A percentile compares a stretch with the other conserved stretches of the same genome.
Conservation (phyloP, 2,329 filamentous ascomycete species). For the Fusarium sp. region DNA sequence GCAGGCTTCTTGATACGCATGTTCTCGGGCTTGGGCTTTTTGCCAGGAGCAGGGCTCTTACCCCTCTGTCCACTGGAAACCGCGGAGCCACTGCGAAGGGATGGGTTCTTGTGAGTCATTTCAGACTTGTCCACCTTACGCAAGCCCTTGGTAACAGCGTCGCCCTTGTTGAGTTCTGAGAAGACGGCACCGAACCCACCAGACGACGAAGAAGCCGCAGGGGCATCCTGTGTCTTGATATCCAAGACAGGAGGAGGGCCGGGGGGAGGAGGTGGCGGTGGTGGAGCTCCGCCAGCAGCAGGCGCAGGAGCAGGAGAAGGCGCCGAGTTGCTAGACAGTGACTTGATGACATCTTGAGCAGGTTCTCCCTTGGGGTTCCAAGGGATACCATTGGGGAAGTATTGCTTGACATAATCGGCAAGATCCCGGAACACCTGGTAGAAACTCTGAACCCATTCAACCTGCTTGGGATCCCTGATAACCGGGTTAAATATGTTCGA, state of each 20-base stretch:
- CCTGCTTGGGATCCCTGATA: slow-evolving; percentile 78
- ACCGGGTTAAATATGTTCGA: slow-evolving; percentile 7
- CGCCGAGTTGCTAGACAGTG: slow-evolving; percentile 58
- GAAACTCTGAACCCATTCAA: slow-evolving; percentile 93
- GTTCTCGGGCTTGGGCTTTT: slow-evolving; percentile 87
- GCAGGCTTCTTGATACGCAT: slow-evolving; percentile 87
- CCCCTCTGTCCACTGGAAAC: slow-evolving; percentile 74
- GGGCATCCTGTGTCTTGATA: slow-evolving; percentile 59
- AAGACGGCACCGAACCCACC: slow-evolving; percentile 93
- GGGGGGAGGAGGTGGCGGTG: slow-evolving; percentile 63
- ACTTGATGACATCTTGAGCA: slow-evolving; percentile 73
- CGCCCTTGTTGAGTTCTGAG: slow-evolving; percentile 88
- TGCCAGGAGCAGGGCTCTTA: slow-evolving; percentile 89
- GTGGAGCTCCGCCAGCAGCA: slow-evolving; percentile 65
- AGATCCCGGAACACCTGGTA: slow-evolving; percentile 90
- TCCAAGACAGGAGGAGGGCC: slow-evolving; percentile 76
- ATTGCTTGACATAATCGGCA: slow-evolving; percentile 83
- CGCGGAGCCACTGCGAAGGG: slow-evolving; percentile 77
- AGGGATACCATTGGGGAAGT: slow-evolving; percentile 81
- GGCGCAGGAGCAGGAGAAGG: slow-evolving; percentile 65
- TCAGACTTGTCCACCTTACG: slow-evolving; percentile 94
- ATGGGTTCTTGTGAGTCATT: slow-evolving; percentile 99
- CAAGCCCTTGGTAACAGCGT: slow-evolving; percentile 86
- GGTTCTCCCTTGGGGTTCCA: slow-evolving; percentile 88
- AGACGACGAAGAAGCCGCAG: slow-evolving; percentile 55